Evolutionary conservation across 768 basidiomycete genomes (phyloP).

Genomic region (Tulasnella sp.): DNA sequence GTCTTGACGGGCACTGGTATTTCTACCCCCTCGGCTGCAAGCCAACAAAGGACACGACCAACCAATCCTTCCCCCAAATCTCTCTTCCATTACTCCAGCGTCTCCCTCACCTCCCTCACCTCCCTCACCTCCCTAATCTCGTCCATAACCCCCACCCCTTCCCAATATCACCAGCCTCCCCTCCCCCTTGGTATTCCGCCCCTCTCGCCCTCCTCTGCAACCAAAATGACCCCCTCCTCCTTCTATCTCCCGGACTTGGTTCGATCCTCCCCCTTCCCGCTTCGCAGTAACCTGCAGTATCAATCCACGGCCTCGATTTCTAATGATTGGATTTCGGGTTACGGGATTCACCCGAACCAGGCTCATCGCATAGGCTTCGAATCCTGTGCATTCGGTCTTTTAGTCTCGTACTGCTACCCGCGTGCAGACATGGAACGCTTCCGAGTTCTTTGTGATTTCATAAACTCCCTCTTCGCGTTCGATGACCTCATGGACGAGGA

Average conservation of each 20-base stretch:
- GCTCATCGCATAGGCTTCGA: not conserved
- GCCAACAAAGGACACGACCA: not conserved
- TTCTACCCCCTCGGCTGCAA: not conserved
- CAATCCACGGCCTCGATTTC: not conserved
- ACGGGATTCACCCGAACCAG: not conserved
- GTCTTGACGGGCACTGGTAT: not conserved
- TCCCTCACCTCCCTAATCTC: not conserved
- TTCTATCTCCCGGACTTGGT: slow-evolving; percentile 9
- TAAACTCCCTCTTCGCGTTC: slow-evolving; percentile 19
- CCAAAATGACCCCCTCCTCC: not conserved
- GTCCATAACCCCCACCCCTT: not conserved
- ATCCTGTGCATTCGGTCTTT: not conserved
- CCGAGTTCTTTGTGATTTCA: slow-evolving; percentile 12
- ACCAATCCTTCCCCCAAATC: not conserved
- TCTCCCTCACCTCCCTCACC: not conserved
- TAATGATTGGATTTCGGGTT: not conserved
- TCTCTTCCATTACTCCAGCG: not conserved
- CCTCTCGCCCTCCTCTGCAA: not conserved
- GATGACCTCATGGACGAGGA: slow-evolving; percentile 20
- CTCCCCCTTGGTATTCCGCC: not conserved
- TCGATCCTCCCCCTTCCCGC: not conserved
- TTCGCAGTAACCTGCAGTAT: not conserved
- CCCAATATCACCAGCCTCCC: not conserved
- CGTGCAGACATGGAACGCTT: slow-evolving; percentile 2
- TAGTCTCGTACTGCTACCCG: not conserved